Conservation (phyloP, 345 rosid species). For the Viola odorata region DNA sequence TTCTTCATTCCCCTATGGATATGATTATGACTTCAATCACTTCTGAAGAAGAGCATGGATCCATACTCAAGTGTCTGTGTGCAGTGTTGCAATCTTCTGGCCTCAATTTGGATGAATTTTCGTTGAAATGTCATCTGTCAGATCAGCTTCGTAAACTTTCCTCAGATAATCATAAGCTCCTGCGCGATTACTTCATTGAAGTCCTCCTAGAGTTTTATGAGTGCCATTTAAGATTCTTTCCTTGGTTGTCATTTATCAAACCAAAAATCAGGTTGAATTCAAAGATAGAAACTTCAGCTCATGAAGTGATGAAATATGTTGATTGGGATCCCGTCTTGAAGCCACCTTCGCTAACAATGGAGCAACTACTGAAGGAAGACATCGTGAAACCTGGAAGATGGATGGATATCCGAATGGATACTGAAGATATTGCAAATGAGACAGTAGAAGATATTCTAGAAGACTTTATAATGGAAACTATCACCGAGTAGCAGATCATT, state of each 20-base stretch:
- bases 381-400: slow-evolving; percentile 41
- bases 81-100: slow-evolving; percentile 40
- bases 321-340: slow-evolving; percentile 36
- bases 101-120: slow-evolving; percentile 50
- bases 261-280: slow-evolving; percentile 18
- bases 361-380: slow-evolving; percentile 45
- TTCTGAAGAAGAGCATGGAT: slow-evolving; percentile 19
- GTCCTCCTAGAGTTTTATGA: slow-evolving; percentile 40
- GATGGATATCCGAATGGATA: slow-evolving; percentile 38
- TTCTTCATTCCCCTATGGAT: slow-evolving; percentile 9
- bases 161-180: slow-evolving; percentile 27
- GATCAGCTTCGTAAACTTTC: slow-evolving; percentile 38
- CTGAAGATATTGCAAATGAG: slow-evolving; percentile 43
- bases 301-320: slow-evolving; percentile 43
- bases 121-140: slow-evolving; percentile 27
- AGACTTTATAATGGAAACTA: slow-evolving; percentile 40
- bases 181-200: slow-evolving; percentile 53
- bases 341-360: slow-evolving; percentile 26
- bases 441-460: slow-evolving; percentile 44
- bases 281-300: slow-evolving; percentile 22
- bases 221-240: slow-evolving; percentile 33
- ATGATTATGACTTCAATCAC: slow-evolving; percentile 11
- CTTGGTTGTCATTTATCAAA: slow-evolving; percentile 32
- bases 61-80: slow-evolving; percentile 33
- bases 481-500: slow-evolving; percentile 21